Percentiles rank a stretch among this genome's conserved stretches.
These are phyloP conservation scores for Pseudopediastrum boryanum DNA, from an alignment of 139 green algal species.

Conservation along the genomic window DNA sequence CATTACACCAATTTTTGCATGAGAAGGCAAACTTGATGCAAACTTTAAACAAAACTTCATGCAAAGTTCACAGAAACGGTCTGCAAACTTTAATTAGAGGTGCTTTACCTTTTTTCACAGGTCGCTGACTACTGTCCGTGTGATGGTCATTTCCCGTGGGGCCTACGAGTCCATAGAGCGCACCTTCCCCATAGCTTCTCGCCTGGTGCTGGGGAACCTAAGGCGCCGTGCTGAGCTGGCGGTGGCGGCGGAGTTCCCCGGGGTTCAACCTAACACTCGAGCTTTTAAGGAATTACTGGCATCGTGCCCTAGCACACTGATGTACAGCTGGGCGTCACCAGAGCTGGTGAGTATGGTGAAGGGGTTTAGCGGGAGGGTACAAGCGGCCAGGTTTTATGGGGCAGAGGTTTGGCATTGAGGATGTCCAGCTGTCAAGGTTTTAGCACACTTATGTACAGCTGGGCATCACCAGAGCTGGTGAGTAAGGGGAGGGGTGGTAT, in stretches of 20 bases:
- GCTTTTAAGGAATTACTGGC: constrained; percentile 26
- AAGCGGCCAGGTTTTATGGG: no score
- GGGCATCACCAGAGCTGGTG: constrained; percentile 33
- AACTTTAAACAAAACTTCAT: no score
- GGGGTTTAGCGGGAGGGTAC: no score
- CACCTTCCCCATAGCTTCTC: constrained; percentile 54
- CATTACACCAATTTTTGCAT: no score
- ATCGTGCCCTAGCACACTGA: constrained; percentile 23
- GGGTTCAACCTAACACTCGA: not conserved
- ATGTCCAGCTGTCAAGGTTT: no score
- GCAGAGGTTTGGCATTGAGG: no score
- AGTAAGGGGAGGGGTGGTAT: no score
- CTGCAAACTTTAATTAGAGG: no score
- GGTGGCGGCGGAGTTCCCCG: constrained; percentile 27
- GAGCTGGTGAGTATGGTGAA: constrained; percentile 35
- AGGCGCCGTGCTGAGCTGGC: not conserved
- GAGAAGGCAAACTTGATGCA: no score
- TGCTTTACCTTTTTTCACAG: no score
- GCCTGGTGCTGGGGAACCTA: constrained; percentile 66
- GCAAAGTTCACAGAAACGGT: no score
- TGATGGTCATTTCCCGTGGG: constrained; percentile 56
- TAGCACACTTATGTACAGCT: constrained; percentile 35
- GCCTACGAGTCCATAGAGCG: constrained; percentile 53
- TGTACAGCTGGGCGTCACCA: constrained; percentile 35
- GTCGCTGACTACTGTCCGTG: constrained; percentile 38